Evolutionary conservation across 192 early-diverging fungal species (phyloP).

Genomic region (Gorgonomyces haynaldii): DNA sequence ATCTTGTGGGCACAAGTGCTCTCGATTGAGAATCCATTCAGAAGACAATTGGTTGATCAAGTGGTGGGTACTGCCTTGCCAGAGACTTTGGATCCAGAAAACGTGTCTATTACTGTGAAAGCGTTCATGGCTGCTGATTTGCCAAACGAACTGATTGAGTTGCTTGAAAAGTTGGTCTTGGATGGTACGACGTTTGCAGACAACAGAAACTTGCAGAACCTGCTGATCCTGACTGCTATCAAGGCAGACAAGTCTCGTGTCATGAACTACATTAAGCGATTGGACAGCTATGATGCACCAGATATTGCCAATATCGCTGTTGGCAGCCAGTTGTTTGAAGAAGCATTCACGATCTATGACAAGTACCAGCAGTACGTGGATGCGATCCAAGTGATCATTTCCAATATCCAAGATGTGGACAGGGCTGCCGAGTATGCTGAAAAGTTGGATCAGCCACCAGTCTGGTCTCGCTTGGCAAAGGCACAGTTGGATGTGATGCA

Average conservation of each 20-base stretch:
- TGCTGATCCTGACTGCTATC: constrained; percentile 94
- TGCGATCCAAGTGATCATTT: constrained; percentile 84
- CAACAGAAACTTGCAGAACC: constrained; percentile 93
- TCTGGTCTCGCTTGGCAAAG: constrained; percentile 92
- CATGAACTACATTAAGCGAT: constrained; percentile 89
- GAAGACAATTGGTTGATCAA: constrained; percentile 88
- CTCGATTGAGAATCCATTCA: constrained; percentile 63
- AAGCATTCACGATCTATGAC: constrained; percentile 94
- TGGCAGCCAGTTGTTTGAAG: constrained; percentile 79
- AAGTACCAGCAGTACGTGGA: constrained; percentile 81
- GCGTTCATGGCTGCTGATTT: constrained; percentile 96
- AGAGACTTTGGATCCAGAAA: constrained; percentile 92
- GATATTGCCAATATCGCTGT: constrained; percentile 96
- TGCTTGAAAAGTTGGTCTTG: constrained; percentile 91
- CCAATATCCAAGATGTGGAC: constrained; percentile 84
- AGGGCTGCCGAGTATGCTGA: constrained; percentile 96
- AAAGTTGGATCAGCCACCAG: constrained; percentile 75
- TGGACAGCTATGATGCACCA: constrained; percentile 93
- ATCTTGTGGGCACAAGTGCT: constrained; percentile 80
- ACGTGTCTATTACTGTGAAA: constrained; percentile 95
- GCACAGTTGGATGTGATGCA: constrained; percentile 83
- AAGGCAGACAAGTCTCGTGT: constrained; percentile 87
- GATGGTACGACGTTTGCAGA: constrained; percentile 87
- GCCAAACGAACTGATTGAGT: constrained; percentile 92
- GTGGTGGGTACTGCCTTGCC: constrained; percentile 81